Evolutionary conservation across 371 early-diverging fungal genomes (phyloP).

Genomic region (Capniomyces stellatus): DNA sequence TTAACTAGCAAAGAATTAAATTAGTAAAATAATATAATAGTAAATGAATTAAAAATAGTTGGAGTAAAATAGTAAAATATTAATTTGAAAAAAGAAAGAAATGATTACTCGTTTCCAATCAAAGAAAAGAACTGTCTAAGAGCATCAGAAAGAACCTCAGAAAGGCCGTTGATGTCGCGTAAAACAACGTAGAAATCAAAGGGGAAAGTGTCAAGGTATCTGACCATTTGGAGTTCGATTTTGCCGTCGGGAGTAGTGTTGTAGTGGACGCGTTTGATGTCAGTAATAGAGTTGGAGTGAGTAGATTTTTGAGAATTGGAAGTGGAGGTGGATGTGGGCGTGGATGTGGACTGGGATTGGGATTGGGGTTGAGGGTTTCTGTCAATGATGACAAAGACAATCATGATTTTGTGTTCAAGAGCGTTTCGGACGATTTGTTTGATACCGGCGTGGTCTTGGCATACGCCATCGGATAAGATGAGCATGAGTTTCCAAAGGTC

Average conservation of each 20-base stretch:
- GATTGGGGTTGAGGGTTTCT: neutral
- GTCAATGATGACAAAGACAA: conserved; percentile 89
- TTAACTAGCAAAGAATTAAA: too few species aligned
- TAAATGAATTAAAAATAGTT: neutral
- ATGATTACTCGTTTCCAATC: conserved; percentile 4
- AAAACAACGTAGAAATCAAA: conserved; percentile 91
- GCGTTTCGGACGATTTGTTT: conserved; percentile 63
- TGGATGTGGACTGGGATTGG: too few species aligned
- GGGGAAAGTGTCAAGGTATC: conserved; percentile 93
- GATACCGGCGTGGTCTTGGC: conserved; percentile 76
- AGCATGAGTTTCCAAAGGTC: conserved; percentile 93
- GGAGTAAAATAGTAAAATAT: neutral
- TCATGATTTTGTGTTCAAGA: conserved; percentile 77
- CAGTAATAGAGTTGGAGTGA: conserved; percentile 64
- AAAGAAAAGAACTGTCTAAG: conserved; percentile 77
- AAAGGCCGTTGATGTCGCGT: conserved; percentile 69
- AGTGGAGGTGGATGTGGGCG: too few species aligned
- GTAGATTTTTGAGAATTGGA: neutral
- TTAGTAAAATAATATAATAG: neutral
- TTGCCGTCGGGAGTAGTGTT: conserved; percentile 38
- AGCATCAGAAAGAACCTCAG: conserved; percentile 78
- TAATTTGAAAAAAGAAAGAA: neutral
- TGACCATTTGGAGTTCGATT: conserved; percentile 49
- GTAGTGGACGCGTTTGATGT: conserved; percentile 74
- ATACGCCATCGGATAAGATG: conserved; percentile 92